Evolutionary conservation across 1,139 yeast species (phyloP), one percentile per base, ranked within the genome.

Genomic region (Yamadazyma aaseri): DNA sequence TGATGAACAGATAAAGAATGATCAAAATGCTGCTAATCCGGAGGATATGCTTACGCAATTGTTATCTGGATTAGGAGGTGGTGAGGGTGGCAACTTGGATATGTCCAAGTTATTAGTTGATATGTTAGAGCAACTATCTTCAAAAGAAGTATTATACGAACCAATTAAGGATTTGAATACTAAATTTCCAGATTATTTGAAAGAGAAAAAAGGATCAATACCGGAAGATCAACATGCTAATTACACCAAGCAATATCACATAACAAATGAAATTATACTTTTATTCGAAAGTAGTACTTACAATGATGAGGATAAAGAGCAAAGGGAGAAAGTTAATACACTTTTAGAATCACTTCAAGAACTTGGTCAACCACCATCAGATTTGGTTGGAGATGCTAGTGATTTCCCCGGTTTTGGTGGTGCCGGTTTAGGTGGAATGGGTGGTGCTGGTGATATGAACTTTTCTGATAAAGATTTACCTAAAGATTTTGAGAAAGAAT

Each of bases 321-420:
- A 76, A 55, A 64, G 83, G 53, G 75, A 75, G 36, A 65, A 67
- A 45, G 68, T 83, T 39, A 71, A 79, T 48, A 40, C 60, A 7
- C 71, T 80, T 42, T 63, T 89, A 48, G 94, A 86, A 44, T 65
- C 73, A 10, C 76, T 86, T 57, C 89, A 85, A 49, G 90, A 82
- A 36, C 65, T 86, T 31, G 97, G 97, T 0, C 86, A 87, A 50
- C 96, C 96, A 1, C 98, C 98, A 3, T 60, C 74, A 17, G 95
- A 85, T 35, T 67, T 86, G 31, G 77, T 83, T 41, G 90, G 86
- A 22, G 87, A 80, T 34, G 65, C 78, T 23, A 70, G 73, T 17
- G 73, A 76, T 33, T 76, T 81, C 47, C 81, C 82, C 2, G 82
- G 82, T 0, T 66, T 76, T 38, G 32, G 26, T 3, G 71, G 69